These are phyloP conservation scores for Neurospora sp. DNA, from an alignment of 495 filamentous ascomycete species.

Conservation along the genomic window DNA sequence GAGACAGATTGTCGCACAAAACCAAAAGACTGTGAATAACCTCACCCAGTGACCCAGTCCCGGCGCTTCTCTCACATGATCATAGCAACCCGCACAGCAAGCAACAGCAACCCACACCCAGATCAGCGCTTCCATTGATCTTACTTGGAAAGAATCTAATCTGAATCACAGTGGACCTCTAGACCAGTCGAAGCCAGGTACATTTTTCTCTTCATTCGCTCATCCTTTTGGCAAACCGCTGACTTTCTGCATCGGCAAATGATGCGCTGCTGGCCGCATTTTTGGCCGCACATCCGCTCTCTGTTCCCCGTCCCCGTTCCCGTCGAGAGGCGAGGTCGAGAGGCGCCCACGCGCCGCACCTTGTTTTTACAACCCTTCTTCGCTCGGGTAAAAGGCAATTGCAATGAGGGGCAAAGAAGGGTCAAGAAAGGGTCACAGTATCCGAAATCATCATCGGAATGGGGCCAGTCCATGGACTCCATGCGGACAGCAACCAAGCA, in stretches of 20 bases:
- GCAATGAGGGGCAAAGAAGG: too few relatives aligned
- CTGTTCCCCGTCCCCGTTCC: neutral
- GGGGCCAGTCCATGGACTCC: too few relatives aligned
- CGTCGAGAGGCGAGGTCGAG: neutral
- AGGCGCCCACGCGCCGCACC: neutral
- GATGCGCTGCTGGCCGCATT: neutral
- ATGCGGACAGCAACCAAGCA: too few relatives aligned
- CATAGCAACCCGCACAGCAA: neutral
- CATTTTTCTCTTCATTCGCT: neutral
- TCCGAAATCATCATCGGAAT: neutral
- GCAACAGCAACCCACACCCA: neutral
- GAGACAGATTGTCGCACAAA: neutral
- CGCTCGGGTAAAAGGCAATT: too few relatives aligned
- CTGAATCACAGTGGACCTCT: neutral
- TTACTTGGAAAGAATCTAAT: neutral
- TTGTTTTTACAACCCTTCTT: neutral
- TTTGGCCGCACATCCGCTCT: neutral
- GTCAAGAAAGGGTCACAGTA: neutral
- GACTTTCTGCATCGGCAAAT: neutral
- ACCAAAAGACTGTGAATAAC: neutral
- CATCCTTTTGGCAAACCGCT: neutral
- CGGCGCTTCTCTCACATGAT: neutral
- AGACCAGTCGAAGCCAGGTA: neutral
- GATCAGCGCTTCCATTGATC: neutral
- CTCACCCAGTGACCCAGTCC: neutral